A percentile compares a stretch with the other conserved stretches of the same genome.
phyloP scores from a whole-genome alignment of 495 filamentous ascomycete genomes.

The Daldinia vernicosa region DNA sequence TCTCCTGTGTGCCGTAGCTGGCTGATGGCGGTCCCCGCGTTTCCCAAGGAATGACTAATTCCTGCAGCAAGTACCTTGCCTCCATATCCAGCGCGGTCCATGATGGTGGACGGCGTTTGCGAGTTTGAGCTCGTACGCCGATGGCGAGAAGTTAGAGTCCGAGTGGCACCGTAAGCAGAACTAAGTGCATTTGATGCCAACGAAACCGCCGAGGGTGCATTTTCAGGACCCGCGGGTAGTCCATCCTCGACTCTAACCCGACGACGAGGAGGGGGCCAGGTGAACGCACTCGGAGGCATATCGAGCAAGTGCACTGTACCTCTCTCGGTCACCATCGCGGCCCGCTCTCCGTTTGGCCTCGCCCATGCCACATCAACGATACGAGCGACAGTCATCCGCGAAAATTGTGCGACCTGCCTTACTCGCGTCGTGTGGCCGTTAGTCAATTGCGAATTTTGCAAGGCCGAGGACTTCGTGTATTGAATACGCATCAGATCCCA shows the following conservation, averaged over 20 bases:
- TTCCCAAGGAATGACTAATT: slow-evolving; percentile 83
- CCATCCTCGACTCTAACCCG: slow-evolving; percentile 55
- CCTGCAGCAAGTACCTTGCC: slow-evolving; percentile 84
- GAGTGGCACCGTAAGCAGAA: slow-evolving; percentile 68
- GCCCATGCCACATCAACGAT: slow-evolving; percentile 92
- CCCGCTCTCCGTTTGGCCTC: slow-evolving; percentile 76
- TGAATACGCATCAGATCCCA: slow-evolving; percentile 90
- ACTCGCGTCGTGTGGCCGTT: slow-evolving; percentile 60
- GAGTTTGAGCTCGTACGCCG: slow-evolving; percentile 59
- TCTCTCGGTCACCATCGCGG: slow-evolving; percentile 87
- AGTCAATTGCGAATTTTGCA: slow-evolving; percentile 52
- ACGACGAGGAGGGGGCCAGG: slow-evolving; percentile 88
- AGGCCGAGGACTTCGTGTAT: slow-evolving; percentile 60
- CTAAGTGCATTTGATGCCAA: slow-evolving; percentile 69
- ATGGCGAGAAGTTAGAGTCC: slow-evolving; percentile 58
- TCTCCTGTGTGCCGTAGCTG: slow-evolving; percentile 84
- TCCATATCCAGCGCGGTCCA: slow-evolving; percentile 74
- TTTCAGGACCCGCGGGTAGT: slow-evolving; percentile 48
- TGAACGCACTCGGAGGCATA: slow-evolving; percentile 80
- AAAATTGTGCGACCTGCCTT: slow-evolving; percentile 84
- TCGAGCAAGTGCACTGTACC: slow-evolving; percentile 95
- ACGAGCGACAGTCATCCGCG: slow-evolving; percentile 87
- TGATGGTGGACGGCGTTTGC: slow-evolving; percentile 64
- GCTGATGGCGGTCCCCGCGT: slow-evolving; percentile 78
- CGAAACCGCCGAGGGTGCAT: slow-evolving; percentile 60